These are phyloP conservation scores for Hemisphaericaspora xylanilytica DNA, from an alignment of 1,139 yeast genomes.

Conservation along the genomic window DNA sequence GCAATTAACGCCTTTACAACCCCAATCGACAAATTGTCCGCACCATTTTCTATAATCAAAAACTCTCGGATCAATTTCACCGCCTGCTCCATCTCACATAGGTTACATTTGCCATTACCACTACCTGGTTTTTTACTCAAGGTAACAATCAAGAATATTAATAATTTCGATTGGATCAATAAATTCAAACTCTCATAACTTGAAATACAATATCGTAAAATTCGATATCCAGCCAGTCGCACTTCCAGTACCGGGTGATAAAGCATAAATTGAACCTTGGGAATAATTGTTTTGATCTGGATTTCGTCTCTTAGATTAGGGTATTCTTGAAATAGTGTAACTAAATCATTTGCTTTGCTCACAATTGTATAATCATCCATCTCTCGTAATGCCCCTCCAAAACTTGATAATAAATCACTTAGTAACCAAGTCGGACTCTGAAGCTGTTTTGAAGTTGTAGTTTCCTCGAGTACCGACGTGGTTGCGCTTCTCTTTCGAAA, in stretches of 20 bases:
- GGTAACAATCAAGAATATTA: constrained; percentile 62
- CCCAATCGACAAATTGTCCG: constrained; percentile 58
- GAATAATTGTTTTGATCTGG: constrained; percentile 58
- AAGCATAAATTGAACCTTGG: constrained; percentile 59
- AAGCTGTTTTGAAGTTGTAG: constrained; percentile 6
- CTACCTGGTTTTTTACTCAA: constrained; percentile 43
- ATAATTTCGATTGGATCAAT: constrained; percentile 51
- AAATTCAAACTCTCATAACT: constrained; percentile 50
- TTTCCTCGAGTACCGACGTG: constrained; percentile 6
- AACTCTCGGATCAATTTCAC: constrained; percentile 66
- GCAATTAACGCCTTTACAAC: constrained; percentile 71
- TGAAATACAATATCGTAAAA: constrained; percentile 63
- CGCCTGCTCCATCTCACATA: constrained; percentile 77
- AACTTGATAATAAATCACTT: constrained; percentile 31
- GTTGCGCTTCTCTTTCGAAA: constrained; percentile 12
- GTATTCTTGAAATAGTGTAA: constrained; percentile 52
- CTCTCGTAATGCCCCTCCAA: constrained; percentile 23
- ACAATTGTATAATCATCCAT: constrained; percentile 49
- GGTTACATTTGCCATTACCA: constrained; percentile 27
- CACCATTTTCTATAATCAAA: constrained; percentile 56
- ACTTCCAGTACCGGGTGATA: constrained; percentile 60
- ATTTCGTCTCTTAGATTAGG: constrained; percentile 68
- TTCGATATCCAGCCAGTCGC: constrained; percentile 71
- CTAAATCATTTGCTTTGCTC: constrained; percentile 61
- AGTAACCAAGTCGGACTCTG: constrained; percentile 40